Percentiles rank a stretch among this genome's conserved stretches.
Conservation (phyloP, 441 rosid genomes). For the Corymbia citriodora region DNA sequence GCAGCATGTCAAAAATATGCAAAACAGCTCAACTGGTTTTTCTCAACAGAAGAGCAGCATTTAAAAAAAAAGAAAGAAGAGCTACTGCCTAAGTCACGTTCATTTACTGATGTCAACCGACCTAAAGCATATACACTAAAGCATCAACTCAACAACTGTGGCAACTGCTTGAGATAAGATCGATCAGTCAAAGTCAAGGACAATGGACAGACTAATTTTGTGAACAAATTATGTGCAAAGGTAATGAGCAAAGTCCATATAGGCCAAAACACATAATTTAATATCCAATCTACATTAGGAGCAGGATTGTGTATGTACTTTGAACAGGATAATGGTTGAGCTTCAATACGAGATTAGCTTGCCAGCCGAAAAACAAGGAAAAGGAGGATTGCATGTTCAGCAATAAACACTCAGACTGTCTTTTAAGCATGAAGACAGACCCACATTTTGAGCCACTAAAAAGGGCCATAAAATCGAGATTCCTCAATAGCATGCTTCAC, state of each 20-base stretch:
- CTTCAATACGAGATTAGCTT: not conserved
- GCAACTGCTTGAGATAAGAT: not conserved
- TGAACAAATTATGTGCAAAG: not conserved
- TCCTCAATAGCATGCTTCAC: not conserved
- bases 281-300: not conserved
- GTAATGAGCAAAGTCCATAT: not conserved
- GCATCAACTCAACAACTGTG: not conserved
- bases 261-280: not conserved
- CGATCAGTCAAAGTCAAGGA: not conserved
- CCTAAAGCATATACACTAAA: not conserved
- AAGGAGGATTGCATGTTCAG: not conserved
- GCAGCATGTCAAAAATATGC: not conserved
- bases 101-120: not conserved
- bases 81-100: not conserved
- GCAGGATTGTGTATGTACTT: not conserved
- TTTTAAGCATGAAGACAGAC: not conserved
- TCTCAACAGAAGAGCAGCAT: not conserved
- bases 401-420: not conserved
- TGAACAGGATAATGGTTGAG: not conserved
- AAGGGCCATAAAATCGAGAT: not conserved
- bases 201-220: not conserved
- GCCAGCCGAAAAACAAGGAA: not conserved
- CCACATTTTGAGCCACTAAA: not conserved
- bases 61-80: not conserved
- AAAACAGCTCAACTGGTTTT: not conserved